Evolutionary conservation across 768 basidiomycete species (phyloP).

Genomic region (Rhodotorula graminis): DNA sequence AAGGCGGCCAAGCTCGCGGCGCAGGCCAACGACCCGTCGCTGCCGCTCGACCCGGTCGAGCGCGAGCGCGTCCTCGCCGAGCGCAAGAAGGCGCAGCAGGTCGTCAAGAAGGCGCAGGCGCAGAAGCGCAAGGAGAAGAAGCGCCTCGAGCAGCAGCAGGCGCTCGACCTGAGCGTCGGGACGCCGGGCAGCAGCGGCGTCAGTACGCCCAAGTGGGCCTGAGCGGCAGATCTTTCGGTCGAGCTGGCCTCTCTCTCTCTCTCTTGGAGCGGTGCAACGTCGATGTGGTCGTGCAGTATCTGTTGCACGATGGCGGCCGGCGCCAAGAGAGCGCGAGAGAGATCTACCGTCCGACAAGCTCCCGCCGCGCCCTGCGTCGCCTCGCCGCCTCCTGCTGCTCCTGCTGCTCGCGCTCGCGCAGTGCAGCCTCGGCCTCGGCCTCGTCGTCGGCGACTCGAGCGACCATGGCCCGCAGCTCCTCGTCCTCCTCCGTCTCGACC

Average conservation of each 20-base stretch:
- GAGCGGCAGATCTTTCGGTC: not conserved
- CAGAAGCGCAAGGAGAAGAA: constrained; percentile 1
- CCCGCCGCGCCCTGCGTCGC: not conserved
- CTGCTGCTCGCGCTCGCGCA: not conserved
- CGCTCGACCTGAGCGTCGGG: constrained; percentile 5
- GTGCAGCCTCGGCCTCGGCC: not conserved
- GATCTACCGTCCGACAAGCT: not conserved
- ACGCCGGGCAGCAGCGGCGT: not conserved
- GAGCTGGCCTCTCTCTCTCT: not conserved
- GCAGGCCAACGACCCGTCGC: not conserved
- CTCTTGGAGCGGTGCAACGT: not conserved
- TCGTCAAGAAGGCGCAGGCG: constrained; percentile 4
- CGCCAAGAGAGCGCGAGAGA: not conserved
- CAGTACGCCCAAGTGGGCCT: constrained; percentile 1
- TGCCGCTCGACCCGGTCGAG: constrained; percentile 7
- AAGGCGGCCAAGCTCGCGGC: constrained; percentile 11
- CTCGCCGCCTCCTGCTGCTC: not conserved
- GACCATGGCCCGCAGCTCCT: too few species aligned
- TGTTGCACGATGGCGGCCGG: not conserved
- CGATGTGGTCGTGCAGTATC: not conserved
- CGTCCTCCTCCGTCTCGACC: not conserved
- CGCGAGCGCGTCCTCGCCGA: not conserved
- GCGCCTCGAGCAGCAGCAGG: constrained; percentile 1
- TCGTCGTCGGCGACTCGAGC: not conserved
- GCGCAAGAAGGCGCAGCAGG: not conserved